These are phyloP conservation scores for Plantago major DNA, from an alignment of 257 asterid species.

Conservation along the genomic window DNA sequence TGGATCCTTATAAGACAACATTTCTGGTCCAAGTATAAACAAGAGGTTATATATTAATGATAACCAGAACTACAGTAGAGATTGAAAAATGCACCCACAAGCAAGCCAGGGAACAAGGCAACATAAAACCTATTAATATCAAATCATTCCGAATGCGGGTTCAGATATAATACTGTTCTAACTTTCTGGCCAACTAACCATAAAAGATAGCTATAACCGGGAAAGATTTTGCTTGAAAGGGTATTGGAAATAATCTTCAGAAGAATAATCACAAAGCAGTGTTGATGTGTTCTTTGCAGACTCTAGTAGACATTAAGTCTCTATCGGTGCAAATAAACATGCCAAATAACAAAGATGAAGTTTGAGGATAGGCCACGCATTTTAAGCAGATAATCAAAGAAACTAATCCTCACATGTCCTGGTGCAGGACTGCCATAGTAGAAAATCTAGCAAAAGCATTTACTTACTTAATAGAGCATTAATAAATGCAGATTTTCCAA, in stretches of 20 bases:
- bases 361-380: neutral
- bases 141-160: too few species aligned
- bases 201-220: too few species aligned
- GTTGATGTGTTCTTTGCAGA: neutral
- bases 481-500: constrained; percentile 96
- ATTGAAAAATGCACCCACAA: too few species aligned
- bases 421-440: constrained; percentile 6
- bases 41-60: neutral
- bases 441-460: constrained; percentile 12
- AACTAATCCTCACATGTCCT: constrained; percentile 6
- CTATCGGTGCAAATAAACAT: constrained; percentile 1
- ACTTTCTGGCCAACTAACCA: too few species aligned
- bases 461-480: constrained; percentile 88
- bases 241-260: too few species aligned
- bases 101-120: too few species aligned
- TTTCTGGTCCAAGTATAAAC: constrained; percentile 40
- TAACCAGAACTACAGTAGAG: too few species aligned
- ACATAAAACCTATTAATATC: too few species aligned
- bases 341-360: constrained; percentile 14
- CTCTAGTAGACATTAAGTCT: neutral
- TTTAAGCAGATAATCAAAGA: constrained; percentile 5
- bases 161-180: too few species aligned
- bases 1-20: constrained; percentile 90
- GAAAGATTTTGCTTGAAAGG: too few species aligned
- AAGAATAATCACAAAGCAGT: neutral